Percentiles rank a stretch among this genome's conserved stretches.
These are phyloP conservation scores for Nidula microcarpa DNA, from an alignment of 768 basidiomycete genomes.

Conservation along the genomic window DNA sequence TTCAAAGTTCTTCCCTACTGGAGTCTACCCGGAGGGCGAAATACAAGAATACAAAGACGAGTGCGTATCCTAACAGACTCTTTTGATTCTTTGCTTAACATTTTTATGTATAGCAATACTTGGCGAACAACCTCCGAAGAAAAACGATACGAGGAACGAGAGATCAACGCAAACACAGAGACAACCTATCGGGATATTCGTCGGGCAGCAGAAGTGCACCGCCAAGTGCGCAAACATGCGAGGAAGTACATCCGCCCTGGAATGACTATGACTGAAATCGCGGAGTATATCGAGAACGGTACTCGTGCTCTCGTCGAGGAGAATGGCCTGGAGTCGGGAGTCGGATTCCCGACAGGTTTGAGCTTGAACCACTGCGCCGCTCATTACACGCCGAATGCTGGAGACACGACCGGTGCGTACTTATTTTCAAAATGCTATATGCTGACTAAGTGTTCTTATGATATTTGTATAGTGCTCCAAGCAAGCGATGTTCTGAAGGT, in stretches of 20 bases:
- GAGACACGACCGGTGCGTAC: constrained; percentile 73
- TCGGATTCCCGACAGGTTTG: constrained; percentile 96
- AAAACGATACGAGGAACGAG: constrained; percentile 76
- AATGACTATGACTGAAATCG: constrained; percentile 93
- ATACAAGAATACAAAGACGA: constrained; percentile 89
- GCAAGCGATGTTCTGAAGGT: constrained; percentile 91
- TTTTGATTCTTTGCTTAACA: constrained; percentile 1
- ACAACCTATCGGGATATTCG: constrained; percentile 88
- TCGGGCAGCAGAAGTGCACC: constrained; percentile 92
- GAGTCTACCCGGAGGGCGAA: constrained; percentile 90
- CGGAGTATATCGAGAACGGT: constrained; percentile 88
- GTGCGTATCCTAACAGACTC: constrained; percentile 43
- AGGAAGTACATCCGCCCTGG: constrained; percentile 85
- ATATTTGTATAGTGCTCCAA: constrained; percentile 57
- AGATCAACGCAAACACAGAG: constrained; percentile 76
- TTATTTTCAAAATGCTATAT: constrained; percentile 3
- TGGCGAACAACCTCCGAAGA: constrained; percentile 92
- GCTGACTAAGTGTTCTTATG: constrained; percentile 1
- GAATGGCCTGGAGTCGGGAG: constrained; percentile 77
- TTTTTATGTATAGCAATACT: constrained; percentile 53
- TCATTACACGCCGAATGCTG: constrained; percentile 94
- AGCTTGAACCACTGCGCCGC: constrained; percentile 94
- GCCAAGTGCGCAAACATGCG: constrained; percentile 83
- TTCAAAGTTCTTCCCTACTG: constrained; percentile 83
- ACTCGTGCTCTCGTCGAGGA: constrained; percentile 91